A percentile compares a stretch with the other conserved stretches of the same genome.
Evolutionary conservation across 2,329 filamentous ascomycete genomes (phyloP).

Genomic region (Pseudocercospora cruenta): DNA sequence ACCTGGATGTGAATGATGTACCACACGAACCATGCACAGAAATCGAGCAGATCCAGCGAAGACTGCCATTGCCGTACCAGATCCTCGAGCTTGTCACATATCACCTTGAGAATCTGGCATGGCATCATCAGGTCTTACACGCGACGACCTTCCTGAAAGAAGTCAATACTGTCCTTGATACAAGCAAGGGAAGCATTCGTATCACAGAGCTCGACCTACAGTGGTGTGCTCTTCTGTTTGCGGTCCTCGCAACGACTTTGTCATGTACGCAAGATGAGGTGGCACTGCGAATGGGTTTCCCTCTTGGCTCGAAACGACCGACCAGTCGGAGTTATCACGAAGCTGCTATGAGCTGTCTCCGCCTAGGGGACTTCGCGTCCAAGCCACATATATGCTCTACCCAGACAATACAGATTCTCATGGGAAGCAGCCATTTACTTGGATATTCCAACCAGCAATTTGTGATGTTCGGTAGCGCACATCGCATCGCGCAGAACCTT

Average conservation of each 20-base stretch:
- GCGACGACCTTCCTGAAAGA: slow-evolving; percentile 12
- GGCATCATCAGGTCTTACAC: slow-evolving; percentile 9
- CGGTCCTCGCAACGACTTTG: slow-evolving; percentile 8
- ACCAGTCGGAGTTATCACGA: slow-evolving; percentile 10
- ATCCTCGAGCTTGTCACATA: slow-evolving; percentile 10
- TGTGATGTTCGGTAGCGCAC: slow-evolving; percentile 13
- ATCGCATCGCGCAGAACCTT: slow-evolving; percentile 10
- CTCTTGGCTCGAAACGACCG: background rate
- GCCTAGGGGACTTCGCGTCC: slow-evolving; percentile 11
- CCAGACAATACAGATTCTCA: slow-evolving; percentile 12
- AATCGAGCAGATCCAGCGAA: background rate
- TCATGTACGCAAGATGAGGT: background rate
- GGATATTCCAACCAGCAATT: slow-evolving; percentile 14
- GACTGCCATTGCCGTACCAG: background rate
- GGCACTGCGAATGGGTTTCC: background rate
- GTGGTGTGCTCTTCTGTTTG: slow-evolving; percentile 19
- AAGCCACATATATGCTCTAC: slow-evolving; percentile 12
- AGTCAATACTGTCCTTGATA: slow-evolving; percentile 5
- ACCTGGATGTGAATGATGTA: background rate
- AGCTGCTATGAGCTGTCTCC: slow-evolving; percentile 13
- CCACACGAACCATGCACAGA: background rate
- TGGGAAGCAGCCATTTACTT: slow-evolving; percentile 8
- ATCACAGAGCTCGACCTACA: slow-evolving; percentile 6
- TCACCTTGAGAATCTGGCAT: slow-evolving; percentile 7
- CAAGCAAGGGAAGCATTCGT: slow-evolving; percentile 1